Percentiles rank a stretch among this genome's conserved stretches.
Evolutionary conservation across 2,329 filamentous ascomycete genomes (phyloP).

Genomic region (Pseudogymnoascus sp.): DNA sequence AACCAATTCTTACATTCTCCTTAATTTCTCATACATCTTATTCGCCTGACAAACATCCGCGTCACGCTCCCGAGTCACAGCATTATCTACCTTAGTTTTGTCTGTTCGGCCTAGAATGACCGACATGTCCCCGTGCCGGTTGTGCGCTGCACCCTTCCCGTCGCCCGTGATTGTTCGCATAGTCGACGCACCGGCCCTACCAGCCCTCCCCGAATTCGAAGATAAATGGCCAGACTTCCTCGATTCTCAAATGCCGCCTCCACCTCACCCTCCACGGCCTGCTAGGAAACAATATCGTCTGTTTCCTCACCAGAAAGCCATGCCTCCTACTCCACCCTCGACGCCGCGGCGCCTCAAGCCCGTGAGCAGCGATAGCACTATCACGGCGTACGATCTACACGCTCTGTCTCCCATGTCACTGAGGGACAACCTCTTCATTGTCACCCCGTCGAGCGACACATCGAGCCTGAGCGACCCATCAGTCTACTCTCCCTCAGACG

Average conservation of each 20-base stretch:
- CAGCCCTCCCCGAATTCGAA: not conserved
- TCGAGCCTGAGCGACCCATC: not conserved
- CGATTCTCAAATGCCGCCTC: not conserved
- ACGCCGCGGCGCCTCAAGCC: not conserved
- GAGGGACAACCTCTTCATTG: not conserved
- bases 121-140: constrained; percentile 4
- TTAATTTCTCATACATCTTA: not conserved
- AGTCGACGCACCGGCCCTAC: not conserved
- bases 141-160: not conserved
- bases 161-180: constrained; percentile 2
- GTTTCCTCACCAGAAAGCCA: not conserved
- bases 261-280: not conserved
- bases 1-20: not conserved
- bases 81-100: not conserved
- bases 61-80: not conserved
- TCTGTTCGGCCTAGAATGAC: constrained; percentile 4
- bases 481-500: not conserved
- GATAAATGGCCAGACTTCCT: constrained; percentile 4
- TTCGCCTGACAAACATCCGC: not conserved
- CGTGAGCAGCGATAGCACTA: not conserved
- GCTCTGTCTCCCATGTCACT: not conserved
- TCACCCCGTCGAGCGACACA: not conserved
- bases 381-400: not conserved
- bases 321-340: not conserved
- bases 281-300: not conserved